Percentiles rank a stretch among this genome's conserved stretches.
These are phyloP conservation scores for Backusella psychrophila DNA, from an alignment of 192 early-diverging fungal species.

Conservation along the genomic window DNA sequence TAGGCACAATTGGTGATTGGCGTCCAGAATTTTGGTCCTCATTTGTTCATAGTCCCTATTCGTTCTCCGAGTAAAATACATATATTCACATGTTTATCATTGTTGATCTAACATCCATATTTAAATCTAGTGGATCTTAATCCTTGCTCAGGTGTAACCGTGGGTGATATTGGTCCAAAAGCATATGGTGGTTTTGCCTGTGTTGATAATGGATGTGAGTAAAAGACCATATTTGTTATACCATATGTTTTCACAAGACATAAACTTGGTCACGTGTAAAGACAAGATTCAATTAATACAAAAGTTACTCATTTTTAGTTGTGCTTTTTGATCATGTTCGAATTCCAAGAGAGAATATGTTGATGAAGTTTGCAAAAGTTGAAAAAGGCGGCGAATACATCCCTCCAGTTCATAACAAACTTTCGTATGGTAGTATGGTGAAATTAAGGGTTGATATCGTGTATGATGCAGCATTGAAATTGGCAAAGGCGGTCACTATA, in stretches of 20 bases:
- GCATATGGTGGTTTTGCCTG: slow-evolving; percentile 57
- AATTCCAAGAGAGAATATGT: slow-evolving; percentile 74
- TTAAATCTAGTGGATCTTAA: slow-evolving; percentile 51
- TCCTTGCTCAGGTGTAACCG: slow-evolving; percentile 67
- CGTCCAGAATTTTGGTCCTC: slow-evolving; percentile 66
- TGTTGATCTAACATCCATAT: not conserved
- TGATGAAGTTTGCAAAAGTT: slow-evolving; percentile 76
- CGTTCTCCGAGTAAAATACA: slow-evolving; percentile 46
- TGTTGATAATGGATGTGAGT: slow-evolving; percentile 78
- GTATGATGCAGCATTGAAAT: slow-evolving; percentile 42
- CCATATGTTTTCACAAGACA: not conserved
- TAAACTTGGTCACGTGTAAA: not conserved
- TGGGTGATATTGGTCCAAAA: slow-evolving; percentile 85
- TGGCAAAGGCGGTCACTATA: slow-evolving; percentile 63
- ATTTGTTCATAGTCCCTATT: slow-evolving; percentile 75
- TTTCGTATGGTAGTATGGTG: slow-evolving; percentile 80
- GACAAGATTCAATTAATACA: not conserved
- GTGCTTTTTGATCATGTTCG: slow-evolving; percentile 66
- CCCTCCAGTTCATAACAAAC: slow-evolving; percentile 65
- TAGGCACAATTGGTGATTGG: slow-evolving; percentile 65
- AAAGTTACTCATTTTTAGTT: slow-evolving; percentile 13
- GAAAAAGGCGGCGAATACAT: slow-evolving; percentile 60
- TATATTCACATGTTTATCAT: not conserved
- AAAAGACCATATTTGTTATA: not conserved
- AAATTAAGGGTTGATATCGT: slow-evolving; percentile 70